Base-by-base conservation (phyloP, 345 rosid species). In the Theobroma cacao region DNA sequence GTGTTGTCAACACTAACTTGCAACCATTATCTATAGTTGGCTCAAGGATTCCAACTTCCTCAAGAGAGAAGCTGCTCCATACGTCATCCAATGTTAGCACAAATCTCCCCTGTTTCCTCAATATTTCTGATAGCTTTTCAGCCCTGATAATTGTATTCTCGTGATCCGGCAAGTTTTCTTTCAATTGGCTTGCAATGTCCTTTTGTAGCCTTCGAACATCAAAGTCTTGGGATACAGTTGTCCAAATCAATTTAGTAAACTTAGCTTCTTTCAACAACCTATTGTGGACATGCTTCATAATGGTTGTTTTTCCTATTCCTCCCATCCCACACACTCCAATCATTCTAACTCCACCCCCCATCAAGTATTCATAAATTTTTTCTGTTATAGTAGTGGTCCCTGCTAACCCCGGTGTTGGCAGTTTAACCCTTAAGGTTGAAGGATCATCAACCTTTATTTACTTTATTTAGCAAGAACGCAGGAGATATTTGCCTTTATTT, bases 81-180 rank as follows among this genome's bases (percentile, higher is more conserved):
- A 83, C 55, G 30, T 83, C 83, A 75, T 83, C 86, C 12, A 83
- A n/a, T n/a, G n/a, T n/a, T n/a, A n/a, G n/a, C n/a, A n/a, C n/a
- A n/a, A n/a, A n/a, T n/a, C 69, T 76, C 28, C 62, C 61, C n/a
- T 31, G 14, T 6, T 28, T 30, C 12, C 2, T 18, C 26, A 77
- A 41, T 14, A 56, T n/a, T 18, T 31, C 1, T 3, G 12, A 53
- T 52, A 81, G 10, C 47, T 26, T 13, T 0, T 47, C 79, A 9
- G 87, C 79, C 17, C 79, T 33, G 3, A 18, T 55, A 2, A 3
- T 38, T 62, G 18, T 30, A 31, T 73, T 71, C 0, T 30, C 20
- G 0, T 15, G 17, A 0, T 58, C 55, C 0, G 55, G 55, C 10
- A 72, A 3, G 17, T 36, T 24, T 47, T 0, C 26, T 0, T 2